Evolutionary conservation across 345 rosid genomes (phyloP).

Genomic region (Citrus australasica): DNA sequence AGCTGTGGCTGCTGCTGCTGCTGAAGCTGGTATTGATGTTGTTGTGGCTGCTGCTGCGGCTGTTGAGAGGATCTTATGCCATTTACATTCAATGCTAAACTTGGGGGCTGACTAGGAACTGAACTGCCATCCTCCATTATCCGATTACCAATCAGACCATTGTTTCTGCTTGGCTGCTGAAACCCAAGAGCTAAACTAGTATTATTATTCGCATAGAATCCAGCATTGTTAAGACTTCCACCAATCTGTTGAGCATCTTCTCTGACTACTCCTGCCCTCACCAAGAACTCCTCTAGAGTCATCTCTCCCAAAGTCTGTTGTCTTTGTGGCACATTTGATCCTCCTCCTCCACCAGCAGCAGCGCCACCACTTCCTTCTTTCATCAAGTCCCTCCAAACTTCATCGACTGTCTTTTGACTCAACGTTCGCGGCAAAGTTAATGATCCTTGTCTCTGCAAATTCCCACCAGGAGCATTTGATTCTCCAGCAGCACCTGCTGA

Average conservation of each 20-base stretch:
- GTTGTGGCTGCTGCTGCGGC: slow-evolving; percentile 30
- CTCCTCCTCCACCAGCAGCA: slow-evolving; percentile 29
- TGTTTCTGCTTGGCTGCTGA: slow-evolving; percentile 55
- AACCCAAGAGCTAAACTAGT: slow-evolving; percentile 44
- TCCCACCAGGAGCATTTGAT: slow-evolving; percentile 42
- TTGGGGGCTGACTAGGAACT: slow-evolving; percentile 41
- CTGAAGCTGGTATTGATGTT: slow-evolving; percentile 13
- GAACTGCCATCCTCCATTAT: slow-evolving; percentile 32
- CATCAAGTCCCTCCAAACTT: slow-evolving; percentile 76
- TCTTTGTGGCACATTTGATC: slow-evolving; percentile 47
- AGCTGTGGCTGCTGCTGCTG: slow-evolving; percentile 2
- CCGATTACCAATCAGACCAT: slow-evolving; percentile 37
- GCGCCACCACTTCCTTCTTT: slow-evolving; percentile 41
- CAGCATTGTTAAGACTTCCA: slow-evolving; percentile 36
- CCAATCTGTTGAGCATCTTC: slow-evolving; percentile 57
- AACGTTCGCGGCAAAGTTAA: slow-evolving; percentile 83
- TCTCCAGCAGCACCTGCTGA: slow-evolving; percentile 27
- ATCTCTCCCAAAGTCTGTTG: slow-evolving; percentile 69
- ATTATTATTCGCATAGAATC: slow-evolving; percentile 40
- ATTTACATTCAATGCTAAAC: slow-evolving; percentile 39
- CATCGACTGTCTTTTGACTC: slow-evolving; percentile 95
- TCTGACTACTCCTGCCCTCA: slow-evolving; percentile 77
- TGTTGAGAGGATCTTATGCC: slow-evolving; percentile 41
- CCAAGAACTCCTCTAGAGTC: slow-evolving; percentile 91
- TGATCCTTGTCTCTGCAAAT: slow-evolving; percentile 92